Evolutionary conservation across 1,284 basidiomycete species (phyloP).

Genomic region (Phaffia rhodozyma): DNA sequence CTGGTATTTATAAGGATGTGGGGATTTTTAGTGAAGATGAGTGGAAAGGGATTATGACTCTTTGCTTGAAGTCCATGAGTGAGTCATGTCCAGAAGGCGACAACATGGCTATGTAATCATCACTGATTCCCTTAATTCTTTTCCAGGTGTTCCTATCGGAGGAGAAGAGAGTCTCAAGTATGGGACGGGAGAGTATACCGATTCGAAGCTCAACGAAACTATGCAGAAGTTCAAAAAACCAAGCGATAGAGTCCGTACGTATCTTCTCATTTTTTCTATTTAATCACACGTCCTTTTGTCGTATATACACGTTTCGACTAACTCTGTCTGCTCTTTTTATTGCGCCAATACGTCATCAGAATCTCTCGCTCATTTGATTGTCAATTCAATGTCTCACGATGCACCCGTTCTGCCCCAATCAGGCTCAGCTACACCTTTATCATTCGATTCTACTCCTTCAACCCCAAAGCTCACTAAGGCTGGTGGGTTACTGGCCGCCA

Average conservation of each 20-base stretch:
- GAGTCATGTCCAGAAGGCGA: slow-evolving; percentile 29
- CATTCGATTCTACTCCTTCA: not conserved
- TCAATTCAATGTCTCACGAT: slow-evolving; percentile 85
- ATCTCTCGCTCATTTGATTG: slow-evolving; percentile 71
- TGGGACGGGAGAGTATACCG: slow-evolving; percentile 25
- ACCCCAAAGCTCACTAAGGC: slow-evolving; percentile 26
- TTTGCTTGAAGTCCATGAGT: slow-evolving; percentile 81
- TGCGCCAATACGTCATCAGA: slow-evolving; percentile 37
- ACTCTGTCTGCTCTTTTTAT: not conserved
- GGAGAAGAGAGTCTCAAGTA: slow-evolving; percentile 10
- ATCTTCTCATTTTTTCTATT: not conserved
- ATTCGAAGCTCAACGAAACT: slow-evolving; percentile 39
- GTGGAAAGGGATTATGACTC: slow-evolving; percentile 75
- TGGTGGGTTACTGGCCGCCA: slow-evolving; percentile 15
- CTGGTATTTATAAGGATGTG: slow-evolving; percentile 62
- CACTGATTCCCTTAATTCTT: not conserved
- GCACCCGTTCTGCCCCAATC: slow-evolving; percentile 44
- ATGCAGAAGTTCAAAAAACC: slow-evolving; percentile 50
- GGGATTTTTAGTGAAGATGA: slow-evolving; percentile 78
- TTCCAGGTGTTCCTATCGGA: not conserved
- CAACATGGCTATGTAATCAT: not conserved
- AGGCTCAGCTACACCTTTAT: slow-evolving; percentile 42
- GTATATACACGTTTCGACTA: not conserved
- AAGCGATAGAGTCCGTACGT: slow-evolving; percentile 50
- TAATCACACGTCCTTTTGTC: not conserved